Percentiles rank a stretch among this genome's conserved stretches.
phyloP scores from a whole-genome alignment of 1,139 yeast species.

The Chernovozyma aurita region DNA sequence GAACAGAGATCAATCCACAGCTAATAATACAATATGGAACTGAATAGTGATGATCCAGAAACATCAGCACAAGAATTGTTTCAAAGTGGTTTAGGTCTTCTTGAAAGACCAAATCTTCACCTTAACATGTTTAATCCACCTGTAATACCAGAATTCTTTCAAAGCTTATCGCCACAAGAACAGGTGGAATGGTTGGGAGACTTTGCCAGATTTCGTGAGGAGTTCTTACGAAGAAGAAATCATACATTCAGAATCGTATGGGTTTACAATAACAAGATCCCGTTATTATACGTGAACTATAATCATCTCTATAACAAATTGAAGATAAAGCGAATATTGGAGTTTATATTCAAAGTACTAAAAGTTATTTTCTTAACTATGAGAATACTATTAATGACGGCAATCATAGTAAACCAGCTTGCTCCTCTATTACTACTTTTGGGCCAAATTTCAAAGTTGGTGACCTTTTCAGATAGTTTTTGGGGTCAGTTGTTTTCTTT shows the following conservation, averaged over 20 bases:
- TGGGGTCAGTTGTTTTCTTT: constrained; percentile 2
- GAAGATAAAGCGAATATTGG: neutral
- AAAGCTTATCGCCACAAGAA: neutral
- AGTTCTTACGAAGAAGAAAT: neutral
- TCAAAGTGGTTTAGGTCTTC: too few relatives aligned
- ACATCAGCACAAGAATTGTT: too few relatives aligned
- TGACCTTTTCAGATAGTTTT: constrained; percentile 2
- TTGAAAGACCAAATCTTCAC: too few relatives aligned
- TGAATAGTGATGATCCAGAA: too few relatives aligned
- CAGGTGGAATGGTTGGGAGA: neutral
- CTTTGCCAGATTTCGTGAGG: neutral
- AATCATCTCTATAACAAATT: neutral
- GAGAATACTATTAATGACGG: neutral
- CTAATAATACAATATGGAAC: too few relatives aligned
- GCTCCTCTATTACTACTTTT: neutral
- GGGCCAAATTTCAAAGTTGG: neutral
- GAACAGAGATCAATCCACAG: too few relatives aligned
- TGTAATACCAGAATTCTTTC: neutral
- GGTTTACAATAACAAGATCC: neutral
- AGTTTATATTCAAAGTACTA: neutral
- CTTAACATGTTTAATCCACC: neutral
- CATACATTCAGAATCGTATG: neutral
- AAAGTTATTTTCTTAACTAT: neutral
- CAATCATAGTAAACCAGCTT: neutral
- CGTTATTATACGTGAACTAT: constrained; percentile 1